A percentile compares a stretch with the other conserved stretches of the same genome.
These are phyloP conservation scores for Trichophyton benhamiae DNA, from an alignment of 2,329 filamentous ascomycete genomes.

Conservation along the genomic window DNA sequence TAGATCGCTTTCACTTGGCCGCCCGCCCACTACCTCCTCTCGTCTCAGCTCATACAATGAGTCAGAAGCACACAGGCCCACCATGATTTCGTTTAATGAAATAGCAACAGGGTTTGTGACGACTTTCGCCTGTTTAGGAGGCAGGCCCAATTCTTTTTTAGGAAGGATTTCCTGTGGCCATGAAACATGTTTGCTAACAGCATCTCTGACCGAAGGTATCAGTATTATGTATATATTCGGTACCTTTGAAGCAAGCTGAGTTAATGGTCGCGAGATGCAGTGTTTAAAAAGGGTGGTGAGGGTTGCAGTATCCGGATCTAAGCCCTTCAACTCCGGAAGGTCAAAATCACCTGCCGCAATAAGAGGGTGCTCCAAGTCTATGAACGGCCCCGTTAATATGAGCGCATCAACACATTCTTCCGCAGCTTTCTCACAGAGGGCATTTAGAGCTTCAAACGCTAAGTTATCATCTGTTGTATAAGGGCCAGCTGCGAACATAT, in stretches of 20 bases:
- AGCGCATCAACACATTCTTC: constrained; percentile 65
- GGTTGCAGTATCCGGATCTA: constrained; percentile 66
- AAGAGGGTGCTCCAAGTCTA: constrained; percentile 82
- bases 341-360: constrained; percentile 71
- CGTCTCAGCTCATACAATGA: constrained; percentile 67
- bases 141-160: constrained; percentile 61
- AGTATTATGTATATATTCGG: constrained; percentile 73
- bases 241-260: constrained; percentile 55
- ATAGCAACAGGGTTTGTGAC: constrained; percentile 86
- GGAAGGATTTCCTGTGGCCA: constrained; percentile 70
- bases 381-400: constrained; percentile 72
- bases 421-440: constrained; percentile 65
- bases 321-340: constrained; percentile 52
- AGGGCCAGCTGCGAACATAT: constrained; percentile 71
- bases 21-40: constrained; percentile 54
- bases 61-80: constrained; percentile 76
- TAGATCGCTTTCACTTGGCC: constrained; percentile 46
- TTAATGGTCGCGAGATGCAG: constrained; percentile 61
- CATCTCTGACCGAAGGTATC: constrained; percentile 70
- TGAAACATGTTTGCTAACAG: constrained; percentile 68
- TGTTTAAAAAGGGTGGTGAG: constrained; percentile 73
- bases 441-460: constrained; percentile 73
- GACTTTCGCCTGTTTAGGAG: constrained; percentile 56
- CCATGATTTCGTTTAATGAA: constrained; percentile 71
- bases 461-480: constrained; percentile 90